Evolutionary conservation across 2,329 filamentous ascomycete species (phyloP).

Genomic region (Fusarium dimerum): DNA sequence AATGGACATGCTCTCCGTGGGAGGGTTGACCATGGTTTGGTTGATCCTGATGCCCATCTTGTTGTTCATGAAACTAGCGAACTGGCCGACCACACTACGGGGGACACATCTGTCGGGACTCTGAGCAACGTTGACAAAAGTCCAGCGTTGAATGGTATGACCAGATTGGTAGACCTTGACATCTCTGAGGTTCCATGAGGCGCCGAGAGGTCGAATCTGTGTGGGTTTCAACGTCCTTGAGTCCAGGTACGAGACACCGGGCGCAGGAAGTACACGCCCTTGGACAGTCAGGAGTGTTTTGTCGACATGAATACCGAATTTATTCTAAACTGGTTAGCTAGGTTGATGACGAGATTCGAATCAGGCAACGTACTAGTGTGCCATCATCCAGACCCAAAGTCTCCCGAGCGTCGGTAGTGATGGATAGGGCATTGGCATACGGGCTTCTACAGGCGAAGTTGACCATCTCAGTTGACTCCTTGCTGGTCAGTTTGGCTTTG

Average conservation of each 20-base stretch:
- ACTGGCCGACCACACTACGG: constrained; percentile 31
- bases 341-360: not conserved
- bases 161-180: constrained; percentile 58
- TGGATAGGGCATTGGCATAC: constrained; percentile 65
- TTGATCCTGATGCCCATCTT: constrained; percentile 43
- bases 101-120: constrained; percentile 10
- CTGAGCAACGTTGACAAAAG: constrained; percentile 44
- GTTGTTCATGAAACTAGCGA: constrained; percentile 38
- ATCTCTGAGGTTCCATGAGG: constrained; percentile 69
- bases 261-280: constrained; percentile 66
- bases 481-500: constrained; percentile 56
- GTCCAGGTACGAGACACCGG: constrained; percentile 59
- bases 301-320: constrained; percentile 65
- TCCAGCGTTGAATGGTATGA: constrained; percentile 49
- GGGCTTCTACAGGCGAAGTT: constrained; percentile 69
- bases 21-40: constrained; percentile 10
- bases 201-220: constrained; percentile 43
- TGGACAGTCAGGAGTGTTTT: constrained; percentile 68
- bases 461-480: constrained; percentile 71
- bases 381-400: constrained; percentile 59
- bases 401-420: constrained; percentile 57
- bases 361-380: constrained; percentile 32
- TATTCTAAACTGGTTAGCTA: constrained; percentile 18
- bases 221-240: constrained; percentile 18
- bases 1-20: constrained; percentile 5